These are phyloP conservation scores for Penicillium sp. DNA, from an alignment of 2,329 filamentous ascomycete species.

Conservation along the genomic window DNA sequence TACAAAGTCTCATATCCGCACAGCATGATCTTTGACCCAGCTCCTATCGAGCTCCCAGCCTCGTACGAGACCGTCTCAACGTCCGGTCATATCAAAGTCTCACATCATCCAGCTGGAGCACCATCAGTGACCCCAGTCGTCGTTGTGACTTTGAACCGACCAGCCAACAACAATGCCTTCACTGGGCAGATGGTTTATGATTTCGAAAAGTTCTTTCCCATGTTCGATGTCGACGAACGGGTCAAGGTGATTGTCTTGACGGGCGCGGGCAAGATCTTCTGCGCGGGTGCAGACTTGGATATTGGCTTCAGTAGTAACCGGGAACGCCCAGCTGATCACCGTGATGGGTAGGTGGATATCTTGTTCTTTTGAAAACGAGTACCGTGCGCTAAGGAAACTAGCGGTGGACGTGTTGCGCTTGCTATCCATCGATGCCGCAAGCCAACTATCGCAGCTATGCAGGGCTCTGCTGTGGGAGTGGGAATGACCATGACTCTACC, in stretches of 20 bases:
- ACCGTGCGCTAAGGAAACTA: conserved; percentile 36
- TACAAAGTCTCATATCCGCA: not conserved
- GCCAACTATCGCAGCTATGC: conserved; percentile 59
- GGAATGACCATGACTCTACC: conserved; percentile 64
- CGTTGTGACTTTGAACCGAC: conserved; percentile 58
- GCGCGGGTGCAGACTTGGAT: conserved; percentile 61
- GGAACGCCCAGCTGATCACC: conserved; percentile 53
- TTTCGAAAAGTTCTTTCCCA: conserved; percentile 40
- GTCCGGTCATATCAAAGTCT: conserved; percentile 41
- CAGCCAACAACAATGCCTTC: conserved; percentile 62
- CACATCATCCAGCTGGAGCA: conserved; percentile 50
- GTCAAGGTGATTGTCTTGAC: conserved; percentile 61
- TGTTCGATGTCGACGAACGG: conserved; percentile 57
- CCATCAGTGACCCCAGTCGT: conserved; percentile 53
- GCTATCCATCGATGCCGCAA: conserved; percentile 63
- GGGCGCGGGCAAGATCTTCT: conserved; percentile 51
- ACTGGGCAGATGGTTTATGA: conserved; percentile 56
- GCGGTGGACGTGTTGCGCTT: conserved; percentile 43
- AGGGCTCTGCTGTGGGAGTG: conserved; percentile 61
- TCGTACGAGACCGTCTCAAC: conserved; percentile 29
- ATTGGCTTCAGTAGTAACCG: conserved; percentile 51
- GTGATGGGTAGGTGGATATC: conserved; percentile 53
- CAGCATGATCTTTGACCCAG: conserved; percentile 30
- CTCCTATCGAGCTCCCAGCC: conserved; percentile 24
- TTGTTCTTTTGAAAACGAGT: not conserved